These are phyloP conservation scores for Candida berthetii DNA, from an alignment of 805 yeast species.

Conservation along the genomic window DNA sequence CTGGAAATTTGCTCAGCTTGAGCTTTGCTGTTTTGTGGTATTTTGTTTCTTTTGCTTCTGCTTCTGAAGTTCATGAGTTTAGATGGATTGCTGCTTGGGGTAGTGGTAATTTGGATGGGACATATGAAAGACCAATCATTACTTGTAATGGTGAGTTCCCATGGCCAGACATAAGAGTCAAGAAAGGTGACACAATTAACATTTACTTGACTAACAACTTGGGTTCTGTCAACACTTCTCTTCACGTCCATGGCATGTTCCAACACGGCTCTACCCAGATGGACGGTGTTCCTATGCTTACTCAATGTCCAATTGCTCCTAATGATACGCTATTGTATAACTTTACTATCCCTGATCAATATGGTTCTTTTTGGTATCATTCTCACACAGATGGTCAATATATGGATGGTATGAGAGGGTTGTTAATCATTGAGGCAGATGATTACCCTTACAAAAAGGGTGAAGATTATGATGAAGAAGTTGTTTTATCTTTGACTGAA, in stretches of 20 bases:
- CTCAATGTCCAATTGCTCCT: conserved; percentile 88
- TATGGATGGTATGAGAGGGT: conserved; percentile 88
- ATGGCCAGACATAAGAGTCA: conserved; percentile 74
- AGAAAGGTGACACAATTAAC: conserved; percentile 73
- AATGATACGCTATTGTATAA: conserved; percentile 72
- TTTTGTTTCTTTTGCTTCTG: no score
- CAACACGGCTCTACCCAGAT: conserved; percentile 61
- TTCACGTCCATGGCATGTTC: conserved; percentile 95
- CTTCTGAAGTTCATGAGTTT: conserved; percentile 42
- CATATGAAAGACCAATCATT: conserved; percentile 31
- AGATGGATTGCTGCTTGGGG: conserved; percentile 65
- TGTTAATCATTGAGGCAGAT: conserved; percentile 65
- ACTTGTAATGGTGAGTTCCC: conserved; percentile 57
- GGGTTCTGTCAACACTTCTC: conserved; percentile 55
- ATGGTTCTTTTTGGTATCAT: conserved; percentile 96
- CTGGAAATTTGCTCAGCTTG: no score
- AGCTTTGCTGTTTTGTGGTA: no score
- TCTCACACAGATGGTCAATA: conserved; percentile 88
- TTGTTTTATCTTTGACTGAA: conserved; percentile 64
- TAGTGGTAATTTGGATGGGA: conserved; percentile 31
- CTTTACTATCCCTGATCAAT: conserved; percentile 76
- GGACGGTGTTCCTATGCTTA: conserved; percentile 89
- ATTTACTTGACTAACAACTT: conserved; percentile 74
- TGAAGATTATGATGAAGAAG: conserved; percentile 73
- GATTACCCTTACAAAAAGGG: conserved; percentile 44